phyloP scores from a whole-genome alignment of 164 flowering plant genomes.

The Vitis labrusca region DNA sequence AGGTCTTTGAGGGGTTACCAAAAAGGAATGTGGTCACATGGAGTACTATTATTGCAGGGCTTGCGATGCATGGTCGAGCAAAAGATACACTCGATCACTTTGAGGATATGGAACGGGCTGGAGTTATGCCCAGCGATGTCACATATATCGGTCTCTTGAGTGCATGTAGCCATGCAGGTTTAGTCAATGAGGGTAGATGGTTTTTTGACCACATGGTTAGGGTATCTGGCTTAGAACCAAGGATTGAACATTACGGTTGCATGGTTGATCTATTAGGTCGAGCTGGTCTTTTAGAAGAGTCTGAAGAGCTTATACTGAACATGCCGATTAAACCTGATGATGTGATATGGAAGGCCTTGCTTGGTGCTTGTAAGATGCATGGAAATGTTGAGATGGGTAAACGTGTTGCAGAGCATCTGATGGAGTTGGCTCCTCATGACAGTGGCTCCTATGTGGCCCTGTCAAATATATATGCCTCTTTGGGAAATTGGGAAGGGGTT shows the following conservation, averaged over 20 bases:
- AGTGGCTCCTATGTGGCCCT: slow-evolving; percentile 63
- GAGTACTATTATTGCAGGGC: slow-evolving; percentile 55
- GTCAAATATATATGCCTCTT: slow-evolving; percentile 58
- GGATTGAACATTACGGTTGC: slow-evolving; percentile 66
- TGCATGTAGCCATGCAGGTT: slow-evolving; percentile 69
- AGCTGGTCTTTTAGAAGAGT: slow-evolving; percentile 54
- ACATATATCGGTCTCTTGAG: slow-evolving; percentile 45
- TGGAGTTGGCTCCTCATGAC: slow-evolving; percentile 50
- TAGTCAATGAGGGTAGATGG: slow-evolving; percentile 43
- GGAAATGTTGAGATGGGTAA: slow-evolving; percentile 51
- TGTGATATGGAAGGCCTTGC: slow-evolving; percentile 59
- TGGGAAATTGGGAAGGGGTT: slow-evolving; percentile 53
- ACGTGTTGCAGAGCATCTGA: slow-evolving; percentile 35
- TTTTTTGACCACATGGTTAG: slow-evolving; percentile 46
- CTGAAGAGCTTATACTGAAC: slow-evolving; percentile 45
- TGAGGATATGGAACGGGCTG: slow-evolving; percentile 37
- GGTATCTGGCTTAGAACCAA: slow-evolving; percentile 40
- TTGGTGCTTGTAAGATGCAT: slow-evolving; percentile 58
- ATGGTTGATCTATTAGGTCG: slow-evolving; percentile 74
- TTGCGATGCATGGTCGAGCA: slow-evolving; percentile 57
- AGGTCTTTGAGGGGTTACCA: slow-evolving; percentile 39
- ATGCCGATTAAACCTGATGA: slow-evolving; percentile 60
- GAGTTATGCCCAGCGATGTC: slow-evolving; percentile 45
- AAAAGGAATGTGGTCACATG: slow-evolving; percentile 46
- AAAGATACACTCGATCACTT: slow-evolving; percentile 44